Conservation (phyloP, 1,139 yeast species). For the Yamadazyma aaseri region DNA sequence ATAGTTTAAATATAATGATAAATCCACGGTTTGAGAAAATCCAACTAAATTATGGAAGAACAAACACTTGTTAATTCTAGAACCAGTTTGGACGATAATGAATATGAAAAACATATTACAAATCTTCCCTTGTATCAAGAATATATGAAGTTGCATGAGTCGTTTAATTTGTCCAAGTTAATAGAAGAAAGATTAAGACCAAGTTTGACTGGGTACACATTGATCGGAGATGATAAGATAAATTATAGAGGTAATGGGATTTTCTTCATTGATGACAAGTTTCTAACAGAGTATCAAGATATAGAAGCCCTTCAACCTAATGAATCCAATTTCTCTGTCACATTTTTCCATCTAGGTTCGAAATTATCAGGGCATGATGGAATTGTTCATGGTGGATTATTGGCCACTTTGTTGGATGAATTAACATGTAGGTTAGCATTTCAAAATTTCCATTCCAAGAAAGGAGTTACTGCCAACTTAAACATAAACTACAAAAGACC, state of each 20-base stretch:
- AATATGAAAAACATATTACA: constrained; percentile 7
- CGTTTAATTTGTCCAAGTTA: constrained; percentile 13
- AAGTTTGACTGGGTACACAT: constrained; percentile 36
- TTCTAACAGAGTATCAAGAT: constrained; percentile 19
- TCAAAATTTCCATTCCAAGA: constrained; percentile 42
- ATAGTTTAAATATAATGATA: background rate
- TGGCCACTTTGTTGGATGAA: constrained; percentile 55
- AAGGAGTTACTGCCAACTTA: constrained; percentile 48
- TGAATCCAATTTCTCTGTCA: constrained; percentile 24
- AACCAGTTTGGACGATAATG: constrained; percentile 11
- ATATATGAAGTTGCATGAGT: constrained; percentile 7
- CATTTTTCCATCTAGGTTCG: constrained; percentile 47
- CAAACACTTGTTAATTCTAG: constrained; percentile 11
- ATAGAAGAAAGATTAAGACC: constrained; percentile 29
- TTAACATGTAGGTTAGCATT: constrained; percentile 52
- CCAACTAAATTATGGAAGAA: constrained; percentile 4
- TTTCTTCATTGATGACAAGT: constrained; percentile 34
- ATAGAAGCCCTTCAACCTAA: constrained; percentile 15
- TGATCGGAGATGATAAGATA: constrained; percentile 36
- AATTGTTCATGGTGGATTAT: constrained; percentile 56
- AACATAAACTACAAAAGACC: constrained; percentile 44
- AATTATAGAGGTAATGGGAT: constrained; percentile 35
- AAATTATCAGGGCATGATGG: constrained; percentile 49
- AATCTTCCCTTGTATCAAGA: constrained; percentile 9
- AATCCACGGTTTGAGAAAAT: constrained; percentile 1